phyloP scores from a whole-genome alignment of 192 early-diverging fungal species.

The Dimargaris xerosporica region DNA sequence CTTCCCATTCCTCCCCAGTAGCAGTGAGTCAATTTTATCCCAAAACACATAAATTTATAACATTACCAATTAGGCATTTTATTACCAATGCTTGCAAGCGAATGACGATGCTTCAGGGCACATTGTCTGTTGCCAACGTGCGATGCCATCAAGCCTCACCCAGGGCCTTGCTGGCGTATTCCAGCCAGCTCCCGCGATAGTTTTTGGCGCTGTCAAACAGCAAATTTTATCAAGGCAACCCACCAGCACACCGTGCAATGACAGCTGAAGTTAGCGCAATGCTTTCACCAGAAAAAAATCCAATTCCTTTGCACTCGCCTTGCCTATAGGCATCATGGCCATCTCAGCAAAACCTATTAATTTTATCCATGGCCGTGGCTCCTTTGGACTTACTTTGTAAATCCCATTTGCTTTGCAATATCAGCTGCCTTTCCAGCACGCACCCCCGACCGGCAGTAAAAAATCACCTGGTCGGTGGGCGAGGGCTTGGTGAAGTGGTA shows the following conservation, averaged over 20 bases:
- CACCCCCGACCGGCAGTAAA: constrained; percentile 9
- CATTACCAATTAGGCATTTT: no score
- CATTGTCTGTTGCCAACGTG: no score
- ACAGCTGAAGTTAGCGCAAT: neutral
- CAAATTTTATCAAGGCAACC: neutral
- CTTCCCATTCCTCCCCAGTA: no score
- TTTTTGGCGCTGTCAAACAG: neutral
- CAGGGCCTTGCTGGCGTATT: neutral
- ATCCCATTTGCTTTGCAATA: neutral
- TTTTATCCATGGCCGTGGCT: neutral
- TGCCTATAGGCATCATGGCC: neutral
- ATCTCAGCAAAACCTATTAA: neutral
- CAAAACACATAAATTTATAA: no score
- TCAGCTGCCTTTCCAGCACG: constrained; percentile 2
- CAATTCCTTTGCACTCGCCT: neutral
- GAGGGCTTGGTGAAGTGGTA: constrained; percentile 5
- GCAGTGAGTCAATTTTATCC: no score
- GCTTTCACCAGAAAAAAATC: neutral
- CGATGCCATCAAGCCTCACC: no score
- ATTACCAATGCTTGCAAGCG: no score
- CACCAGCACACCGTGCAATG: neutral
- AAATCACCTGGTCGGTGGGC: neutral
- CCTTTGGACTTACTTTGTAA: neutral
- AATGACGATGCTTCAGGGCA: no score
- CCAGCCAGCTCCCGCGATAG: constrained; percentile 8